Evolutionary conservation across 1,139 yeast species (phyloP), one percentile per base, ranked within the genome.

Genomic region (Magnusiomyces paraingens): DNA sequence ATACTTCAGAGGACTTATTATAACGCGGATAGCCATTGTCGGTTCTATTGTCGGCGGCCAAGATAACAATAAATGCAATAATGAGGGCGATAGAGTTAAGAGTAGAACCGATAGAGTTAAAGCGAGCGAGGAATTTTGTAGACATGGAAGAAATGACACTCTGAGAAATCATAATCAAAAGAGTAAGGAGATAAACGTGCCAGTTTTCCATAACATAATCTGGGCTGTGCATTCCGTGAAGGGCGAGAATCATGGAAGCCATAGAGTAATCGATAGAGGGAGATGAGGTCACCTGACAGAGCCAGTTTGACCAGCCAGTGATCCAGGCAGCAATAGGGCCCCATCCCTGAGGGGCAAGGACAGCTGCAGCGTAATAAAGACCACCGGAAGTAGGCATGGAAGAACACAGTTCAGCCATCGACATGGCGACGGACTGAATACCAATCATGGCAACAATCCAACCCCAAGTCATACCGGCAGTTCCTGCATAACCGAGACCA

Each of bases 351-450:
- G 69, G 57, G 77, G 67, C 82, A 81, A 82, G 8, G 78, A 84
- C 67, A 76, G 73, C 39, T 74, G 71, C 62, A 77, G 75, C 57
- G 79, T 78, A 40, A 82, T 81, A 82, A 29, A 83, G 72, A 15
- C 87, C 88, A 50, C 88, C 88, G 15, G 82, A 75, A 1, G 88
- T 83, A 51, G 88, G 88, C 63, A 81, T 79, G 6, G 85, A 73
- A 35, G 82, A 75, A 17, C 82, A 81, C 49, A 82, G 67, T 57
- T 82, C 82, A 3, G 85, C 77, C 79, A 83, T 78, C 17, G 81
- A 73, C 22, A 72, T 58, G 29, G 84, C 84, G 42, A 79, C 74
- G 18, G 72, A 66, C 50, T 78, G 67, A 53, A 81, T 77, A 58
- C 81, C 79, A 39, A 77, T 52, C 52, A 80, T 75, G 50, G 83